Base-by-base conservation (phyloP, 2,329 filamentous ascomycete species). In the Botryotinia globosa region DNA sequence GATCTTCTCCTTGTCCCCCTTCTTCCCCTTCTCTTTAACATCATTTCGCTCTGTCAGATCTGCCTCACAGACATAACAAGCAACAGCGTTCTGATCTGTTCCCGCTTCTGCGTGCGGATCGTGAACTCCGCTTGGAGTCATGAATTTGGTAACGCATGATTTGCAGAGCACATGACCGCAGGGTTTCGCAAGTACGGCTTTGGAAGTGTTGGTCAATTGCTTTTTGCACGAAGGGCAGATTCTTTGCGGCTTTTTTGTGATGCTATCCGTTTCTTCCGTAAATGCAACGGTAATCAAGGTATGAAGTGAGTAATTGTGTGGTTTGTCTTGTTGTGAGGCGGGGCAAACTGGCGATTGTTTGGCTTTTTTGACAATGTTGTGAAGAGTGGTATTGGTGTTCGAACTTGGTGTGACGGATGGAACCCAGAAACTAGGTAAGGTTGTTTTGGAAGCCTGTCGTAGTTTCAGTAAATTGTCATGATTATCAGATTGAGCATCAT, bases 111-210 rank as follows among this genome's bases (percentile, higher is more conserved):
- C 87, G 77, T 94, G 91, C 9, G 89, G 88, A 80, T 91, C 88
- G 80, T 76, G 83, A 73, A 82, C 85, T 76, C 79, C 85, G 72
- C 82, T 84, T 59, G 89, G 87, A 12, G 86, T 87, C 85, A 98
- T 91, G 81, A 98, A 97, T 79, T 94, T 92, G 71, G 90, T 88
- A 25, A 94, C 91, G 79, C 95, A 98, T 56, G 88, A 91, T 78
- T 92, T 91, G 82, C 95, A 99, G 34, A 98, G 83, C 0, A 98
- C 94, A 80, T 99, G 95, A 0, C 95, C 95, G 79, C 95, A 99
- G 0, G 93, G 92, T 80, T 93, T 94, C 2, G 93, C 90, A 69
- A 98, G 85, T 81, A 94, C 89, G 0, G 94, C 93, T 80, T 92
- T 93, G 5, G 92, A 92, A 4, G 92, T 87, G 80, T 98, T 98